These are phyloP conservation scores for Perilla frutescens DNA, from an alignment of 257 asterid genomes.

Conservation along the genomic window DNA sequence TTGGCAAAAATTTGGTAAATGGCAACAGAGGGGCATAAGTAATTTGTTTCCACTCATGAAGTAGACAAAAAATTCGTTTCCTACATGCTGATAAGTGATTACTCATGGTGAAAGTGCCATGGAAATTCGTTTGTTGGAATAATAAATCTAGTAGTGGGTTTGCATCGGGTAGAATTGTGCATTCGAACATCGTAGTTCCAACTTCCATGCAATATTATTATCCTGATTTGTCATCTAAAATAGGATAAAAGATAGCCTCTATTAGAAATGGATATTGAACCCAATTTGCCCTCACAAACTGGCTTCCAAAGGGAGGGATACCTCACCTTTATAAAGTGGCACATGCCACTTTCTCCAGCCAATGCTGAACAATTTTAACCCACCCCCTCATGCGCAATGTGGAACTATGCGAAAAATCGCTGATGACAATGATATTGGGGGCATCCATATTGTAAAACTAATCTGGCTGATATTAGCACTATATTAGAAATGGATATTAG, in stretches of 20 bases:
- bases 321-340: no score
- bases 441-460: no score
- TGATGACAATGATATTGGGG: no score
- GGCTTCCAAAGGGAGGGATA: no score
- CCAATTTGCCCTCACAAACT: no score
- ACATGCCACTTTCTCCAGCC: no score
- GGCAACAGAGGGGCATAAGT: background rate
- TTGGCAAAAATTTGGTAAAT: constrained; percentile 7
- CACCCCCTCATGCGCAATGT: no score
- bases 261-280: background rate
- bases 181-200: background rate
- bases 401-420: no score
- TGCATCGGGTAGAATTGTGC: background rate
- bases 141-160: background rate
- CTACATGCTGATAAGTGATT: background rate
- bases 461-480: no score
- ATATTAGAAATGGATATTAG: no score
- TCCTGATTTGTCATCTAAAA: constrained; percentile 16
- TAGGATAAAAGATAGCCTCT: constrained; percentile 7
- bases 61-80: background rate
- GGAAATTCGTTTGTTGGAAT: background rate
- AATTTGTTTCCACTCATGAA: background rate
- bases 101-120: background rate
- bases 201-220: background rate
- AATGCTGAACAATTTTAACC: no score